Percentiles rank a stretch among this genome's conserved stretches.
Conservation (phyloP, 768 basidiomycete genomes). For the Hypholoma sublateritium region DNA sequence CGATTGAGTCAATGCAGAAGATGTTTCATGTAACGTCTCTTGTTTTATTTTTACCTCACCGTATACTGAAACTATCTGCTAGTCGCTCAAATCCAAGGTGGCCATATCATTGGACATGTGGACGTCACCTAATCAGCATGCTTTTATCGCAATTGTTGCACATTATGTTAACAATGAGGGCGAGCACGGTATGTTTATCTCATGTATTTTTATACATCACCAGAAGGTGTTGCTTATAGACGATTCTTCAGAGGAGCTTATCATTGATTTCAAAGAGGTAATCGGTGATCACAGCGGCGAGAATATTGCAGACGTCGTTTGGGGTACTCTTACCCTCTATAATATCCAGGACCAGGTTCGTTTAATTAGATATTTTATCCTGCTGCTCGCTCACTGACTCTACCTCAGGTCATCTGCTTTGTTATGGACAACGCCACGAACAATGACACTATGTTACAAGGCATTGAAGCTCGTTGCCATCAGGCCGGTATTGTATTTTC, state of each 20-base stretch:
- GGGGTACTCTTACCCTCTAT: slow-evolving; percentile 25
- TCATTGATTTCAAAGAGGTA: slow-evolving; percentile 36
- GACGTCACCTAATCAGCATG: slow-evolving; percentile 29
- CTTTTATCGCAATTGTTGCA: slow-evolving; percentile 27
- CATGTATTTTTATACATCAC: neutral
- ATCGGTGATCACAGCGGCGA: slow-evolving; percentile 31
- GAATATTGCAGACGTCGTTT: slow-evolving; percentile 33
- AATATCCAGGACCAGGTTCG: slow-evolving; percentile 7
- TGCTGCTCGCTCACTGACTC: neutral
- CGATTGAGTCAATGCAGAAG: slow-evolving; percentile 2
- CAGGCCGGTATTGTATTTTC: slow-evolving; percentile 22
- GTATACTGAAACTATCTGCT: neutral
- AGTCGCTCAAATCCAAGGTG: slow-evolving; percentile 14
- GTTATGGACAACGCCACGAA: slow-evolving; percentile 36
- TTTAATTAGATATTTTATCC: no score
- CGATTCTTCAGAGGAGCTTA: slow-evolving; percentile 26
- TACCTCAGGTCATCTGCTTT: slow-evolving; percentile 26
- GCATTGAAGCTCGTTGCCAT: slow-evolving; percentile 13
- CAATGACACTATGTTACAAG: slow-evolving; percentile 31
- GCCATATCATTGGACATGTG: slow-evolving; percentile 30
- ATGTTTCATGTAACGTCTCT: slow-evolving; percentile 18
- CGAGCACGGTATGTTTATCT: slow-evolving; percentile 14
- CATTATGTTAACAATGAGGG: slow-evolving; percentile 26
- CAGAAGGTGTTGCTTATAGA: neutral
- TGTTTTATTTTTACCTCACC: no score